These are phyloP conservation scores for Capsella rubella DNA, from an alignment of 441 rosid species.

Conservation along the genomic window DNA sequence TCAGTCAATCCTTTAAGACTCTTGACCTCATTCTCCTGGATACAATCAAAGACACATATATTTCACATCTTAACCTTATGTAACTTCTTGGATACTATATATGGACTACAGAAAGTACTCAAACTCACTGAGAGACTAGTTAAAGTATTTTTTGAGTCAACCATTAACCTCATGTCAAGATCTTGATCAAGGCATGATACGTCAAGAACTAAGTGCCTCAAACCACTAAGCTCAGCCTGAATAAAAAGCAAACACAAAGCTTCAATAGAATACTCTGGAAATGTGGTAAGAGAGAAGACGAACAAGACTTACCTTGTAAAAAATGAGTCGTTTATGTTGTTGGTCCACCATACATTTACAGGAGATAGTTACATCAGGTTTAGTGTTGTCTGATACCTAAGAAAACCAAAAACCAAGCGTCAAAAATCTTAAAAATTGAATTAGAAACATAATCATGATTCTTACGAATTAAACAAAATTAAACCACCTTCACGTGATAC, in stretches of 20 bases:
- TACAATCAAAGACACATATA: background rate
- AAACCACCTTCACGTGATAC: conserved; percentile 62
- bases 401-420: conserved; percentile 18
- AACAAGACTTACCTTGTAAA: conserved; percentile 52
- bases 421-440: conserved; percentile 1
- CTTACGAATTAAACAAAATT: background rate
- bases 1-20: conserved; percentile 52
- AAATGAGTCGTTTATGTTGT: conserved; percentile 49
- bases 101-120: background rate
- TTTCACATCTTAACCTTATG: background rate
- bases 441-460: background rate
- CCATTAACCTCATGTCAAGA: conserved; percentile 65
- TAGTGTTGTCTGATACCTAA: conserved; percentile 60
- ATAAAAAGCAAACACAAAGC: conserved; percentile 13
- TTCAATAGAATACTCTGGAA: background rate
- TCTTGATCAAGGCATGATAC: conserved; percentile 67
- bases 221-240: conserved; percentile 60
- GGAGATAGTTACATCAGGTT: conserved; percentile 51
- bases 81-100: background rate
- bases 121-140: conserved; percentile 57
- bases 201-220: conserved; percentile 55
- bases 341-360: conserved; percentile 57
- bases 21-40: conserved; percentile 60
- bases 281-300: background rate
- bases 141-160: conserved; percentile 54